Evolutionary conservation across 106 monocot species (phyloP).

Genomic region (Acorus calamus): DNA sequence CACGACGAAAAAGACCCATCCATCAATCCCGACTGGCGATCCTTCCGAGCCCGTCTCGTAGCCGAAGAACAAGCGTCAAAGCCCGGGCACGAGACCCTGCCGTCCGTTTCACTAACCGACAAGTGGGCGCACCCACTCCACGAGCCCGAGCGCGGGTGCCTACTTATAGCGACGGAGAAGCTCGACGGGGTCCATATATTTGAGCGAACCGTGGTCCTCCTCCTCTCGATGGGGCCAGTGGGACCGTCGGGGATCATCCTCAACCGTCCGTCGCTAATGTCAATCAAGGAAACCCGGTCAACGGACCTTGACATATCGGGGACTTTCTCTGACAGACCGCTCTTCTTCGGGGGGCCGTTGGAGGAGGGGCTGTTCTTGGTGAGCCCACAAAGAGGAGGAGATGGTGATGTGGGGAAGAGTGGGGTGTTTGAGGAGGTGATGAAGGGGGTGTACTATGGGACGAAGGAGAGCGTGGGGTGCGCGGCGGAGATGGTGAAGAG

Average conservation of each 20-base stretch:
- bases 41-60: constrained; percentile 74
- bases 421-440: constrained; percentile 82
- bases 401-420: constrained; percentile 25
- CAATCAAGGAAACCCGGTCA: constrained; percentile 72
- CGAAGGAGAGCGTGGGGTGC: constrained; percentile 73
- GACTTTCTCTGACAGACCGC: constrained; percentile 48
- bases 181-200: constrained; percentile 94
- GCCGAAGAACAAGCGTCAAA: constrained; percentile 30
- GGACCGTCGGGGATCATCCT: constrained; percentile 69
- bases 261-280: constrained; percentile 89
- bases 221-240: constrained; percentile 36
- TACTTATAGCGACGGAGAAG: constrained; percentile 68
- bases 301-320: constrained; percentile 28
- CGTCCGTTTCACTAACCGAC: constrained; percentile 4
- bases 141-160: constrained; percentile 71
- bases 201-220: constrained; percentile 65
- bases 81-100: neutral
- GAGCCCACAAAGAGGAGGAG: constrained; percentile 13
- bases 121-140: constrained; percentile 74
- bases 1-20: constrained; percentile 12
- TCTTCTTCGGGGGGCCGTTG: constrained; percentile 82
- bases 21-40: constrained; percentile 60
- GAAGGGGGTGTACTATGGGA: constrained; percentile 66
- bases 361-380: constrained; percentile 62
- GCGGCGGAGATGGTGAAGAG: constrained; percentile 88